These are phyloP conservation scores for Vitis rotundifolia DNA, from an alignment of 164 flowering plant genomes.

Conservation along the genomic window DNA sequence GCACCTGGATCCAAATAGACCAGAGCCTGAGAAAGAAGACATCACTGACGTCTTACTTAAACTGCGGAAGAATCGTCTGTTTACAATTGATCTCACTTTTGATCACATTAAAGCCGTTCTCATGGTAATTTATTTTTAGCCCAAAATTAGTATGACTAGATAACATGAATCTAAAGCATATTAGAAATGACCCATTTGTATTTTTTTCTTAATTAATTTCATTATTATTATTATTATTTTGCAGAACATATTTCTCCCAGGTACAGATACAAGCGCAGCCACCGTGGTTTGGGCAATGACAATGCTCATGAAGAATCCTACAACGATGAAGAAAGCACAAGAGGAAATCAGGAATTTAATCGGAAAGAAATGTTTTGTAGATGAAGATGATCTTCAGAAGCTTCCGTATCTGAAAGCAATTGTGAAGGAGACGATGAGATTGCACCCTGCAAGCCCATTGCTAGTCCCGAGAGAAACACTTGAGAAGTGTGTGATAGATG, in stretches of 20 bases:
- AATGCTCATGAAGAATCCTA: not conserved
- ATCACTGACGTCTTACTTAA: slow-evolving; percentile 27
- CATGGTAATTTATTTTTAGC: too few species aligned
- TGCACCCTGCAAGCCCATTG: slow-evolving; percentile 30
- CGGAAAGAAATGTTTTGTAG: slow-evolving; percentile 7
- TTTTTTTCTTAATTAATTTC: too few species aligned
- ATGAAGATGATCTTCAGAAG: slow-evolving; percentile 22
- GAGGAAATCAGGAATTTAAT: slow-evolving; percentile 17
- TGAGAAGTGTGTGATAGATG: slow-evolving; percentile 18
- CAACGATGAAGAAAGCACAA: slow-evolving; percentile 18
- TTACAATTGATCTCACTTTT: slow-evolving; percentile 14
- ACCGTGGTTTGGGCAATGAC: too few species aligned
- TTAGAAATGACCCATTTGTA: too few species aligned
- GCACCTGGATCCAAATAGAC: slow-evolving; percentile 17
- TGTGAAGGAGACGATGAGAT: slow-evolving; percentile 34
- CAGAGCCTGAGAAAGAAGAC: slow-evolving; percentile 10
- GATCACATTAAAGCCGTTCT: slow-evolving; percentile 31
- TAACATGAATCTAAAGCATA: too few species aligned
- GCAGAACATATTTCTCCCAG: too few species aligned
- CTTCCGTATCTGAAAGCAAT: slow-evolving; percentile 30
- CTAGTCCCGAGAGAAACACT: slow-evolving; percentile 28
- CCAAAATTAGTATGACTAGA: too few species aligned
- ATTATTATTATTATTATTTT: too few species aligned
- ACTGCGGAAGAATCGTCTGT: slow-evolving; percentile 2
- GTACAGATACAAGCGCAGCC: too few species aligned